Percentiles rank a stretch among this genome's conserved stretches.
Evolutionary conservation across 148 eudicot genomes (phyloP).

Genomic region (Arbutus unedo): DNA sequence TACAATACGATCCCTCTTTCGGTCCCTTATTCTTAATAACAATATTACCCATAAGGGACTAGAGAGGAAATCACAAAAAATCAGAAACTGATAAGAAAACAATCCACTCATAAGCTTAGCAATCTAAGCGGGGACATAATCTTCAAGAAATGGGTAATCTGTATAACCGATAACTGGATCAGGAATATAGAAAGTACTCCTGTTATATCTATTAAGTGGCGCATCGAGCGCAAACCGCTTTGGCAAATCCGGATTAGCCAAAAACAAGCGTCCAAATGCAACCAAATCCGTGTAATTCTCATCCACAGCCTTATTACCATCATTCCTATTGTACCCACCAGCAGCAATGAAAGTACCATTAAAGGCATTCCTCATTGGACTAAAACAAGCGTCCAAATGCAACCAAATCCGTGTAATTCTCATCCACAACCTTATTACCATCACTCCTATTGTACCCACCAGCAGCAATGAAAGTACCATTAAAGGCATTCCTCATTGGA

Average conservation of each 20-base stretch:
- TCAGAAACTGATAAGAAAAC: too few species aligned
- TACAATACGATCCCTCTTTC: too few species aligned
- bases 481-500: too few species aligned
- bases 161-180: constrained; percentile 33
- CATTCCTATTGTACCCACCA: background rate
- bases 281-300: background rate
- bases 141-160: constrained; percentile 25
- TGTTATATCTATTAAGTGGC: constrained; percentile 22
- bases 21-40: too few species aligned
- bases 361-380: background rate
- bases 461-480: too few species aligned
- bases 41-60: too few species aligned
- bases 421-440: too few species aligned
- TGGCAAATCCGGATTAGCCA: constrained; percentile 23
- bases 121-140: too few species aligned
- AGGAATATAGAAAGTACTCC: constrained; percentile 19
- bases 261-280: background rate
- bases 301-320: background rate
- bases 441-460: too few species aligned
- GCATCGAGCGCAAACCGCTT: constrained; percentile 28
- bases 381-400: background rate
- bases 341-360: background rate
- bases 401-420: too few species aligned
- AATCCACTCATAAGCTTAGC: background rate
- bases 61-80: too few species aligned